These are phyloP conservation scores for Achlya hypogyna DNA, from an alignment of 352 stramenopile species.

Conservation along the genomic window DNA sequence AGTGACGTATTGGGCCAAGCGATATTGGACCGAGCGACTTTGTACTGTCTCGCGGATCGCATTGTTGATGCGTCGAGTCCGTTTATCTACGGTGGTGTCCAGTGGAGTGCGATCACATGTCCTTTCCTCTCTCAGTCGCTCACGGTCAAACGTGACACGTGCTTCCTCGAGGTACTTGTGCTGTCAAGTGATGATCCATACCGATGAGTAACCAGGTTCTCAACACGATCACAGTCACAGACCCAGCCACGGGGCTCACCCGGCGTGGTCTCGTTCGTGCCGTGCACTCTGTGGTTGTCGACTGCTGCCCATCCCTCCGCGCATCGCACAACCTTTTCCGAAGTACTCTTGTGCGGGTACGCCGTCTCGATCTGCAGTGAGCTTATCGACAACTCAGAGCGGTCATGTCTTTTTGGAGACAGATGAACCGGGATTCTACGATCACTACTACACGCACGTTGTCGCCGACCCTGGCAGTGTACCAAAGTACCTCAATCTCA, in stretches of 20 bases:
- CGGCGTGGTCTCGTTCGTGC: conserved; percentile 67
- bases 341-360: not conserved
- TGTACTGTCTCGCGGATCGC: conserved; percentile 40
- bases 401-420: not conserved
- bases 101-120: conserved; percentile 67
- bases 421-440: not conserved
- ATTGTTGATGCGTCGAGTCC: conserved; percentile 32
- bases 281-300: conserved; percentile 66
- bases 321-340: conserved; percentile 58
- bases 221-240: conserved; percentile 53
- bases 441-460: not conserved
- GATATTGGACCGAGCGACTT: conserved; percentile 61
- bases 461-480: not conserved
- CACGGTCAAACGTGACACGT: conserved; percentile 53
- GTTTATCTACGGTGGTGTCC: conserved; percentile 61
- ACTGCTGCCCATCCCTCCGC: conserved; percentile 50
- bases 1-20: conserved; percentile 20
- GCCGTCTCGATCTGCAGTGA: conserved; percentile 27
- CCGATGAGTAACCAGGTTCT: conserved; percentile 30
- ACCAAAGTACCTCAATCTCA: not conserved
- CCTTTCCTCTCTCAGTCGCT: conserved; percentile 39
- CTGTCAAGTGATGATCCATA: not conserved
- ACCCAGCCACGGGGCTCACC: conserved; percentile 41
- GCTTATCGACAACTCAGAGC: not conserved
- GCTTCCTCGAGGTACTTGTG: conserved; percentile 34